Base-by-base conservation (phyloP, 192 early-diverging fungal species). In the Jimgerdemannia lactiflua region DNA sequence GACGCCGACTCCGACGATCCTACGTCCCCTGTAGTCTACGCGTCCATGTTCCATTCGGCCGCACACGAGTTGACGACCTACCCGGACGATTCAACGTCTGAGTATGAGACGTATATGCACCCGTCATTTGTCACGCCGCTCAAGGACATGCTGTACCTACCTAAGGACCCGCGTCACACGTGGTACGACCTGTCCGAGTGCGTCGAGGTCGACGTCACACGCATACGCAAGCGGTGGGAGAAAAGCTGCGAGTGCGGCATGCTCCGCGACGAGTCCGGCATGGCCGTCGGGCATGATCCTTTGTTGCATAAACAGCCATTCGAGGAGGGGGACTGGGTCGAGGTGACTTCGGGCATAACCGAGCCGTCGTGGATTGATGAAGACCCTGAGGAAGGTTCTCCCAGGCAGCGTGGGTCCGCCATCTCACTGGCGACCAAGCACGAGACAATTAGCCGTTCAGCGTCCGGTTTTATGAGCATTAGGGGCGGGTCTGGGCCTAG, bases 61-160 rank as follows among this genome's bases (percentile, higher is more conserved):
- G 39, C 74, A 42, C 29, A 75, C 75, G 10, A 49, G 39, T 2
- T 81, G 75, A 67, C 78, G 6, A 59, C 49, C 49, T 59, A 59
- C 49, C 49, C 6, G 6, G 49, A 85, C 17, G 84, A 85, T 42
- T 63, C 71, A 11, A 77, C 72, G 17, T 85, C 84, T 9, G 73
- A 72, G 1, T 82, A 82, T 59, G 80, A 85, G 70, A 83, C 84
- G 10, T 85, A 85, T 54, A 74, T 77, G 40, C 84, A 85, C n/a
- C 84, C 84, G 8, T 79, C 81, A 7, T 71, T 85, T 20, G 65
- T 85, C 4, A 85, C 78, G 69, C 74, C 79, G 3, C 67, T 85
- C 68, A 78, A 74, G 69, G 76, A 81, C 43, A 80, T 80, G 70
- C 41, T 85, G 39, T 85, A 81, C 79, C 54, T 85, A 39, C 84